Evolutionary conservation across 1,284 basidiomycete species (phyloP), one percentile per base, ranked within the genome.

Genomic region (Cryptococcus amylolentus): DNA sequence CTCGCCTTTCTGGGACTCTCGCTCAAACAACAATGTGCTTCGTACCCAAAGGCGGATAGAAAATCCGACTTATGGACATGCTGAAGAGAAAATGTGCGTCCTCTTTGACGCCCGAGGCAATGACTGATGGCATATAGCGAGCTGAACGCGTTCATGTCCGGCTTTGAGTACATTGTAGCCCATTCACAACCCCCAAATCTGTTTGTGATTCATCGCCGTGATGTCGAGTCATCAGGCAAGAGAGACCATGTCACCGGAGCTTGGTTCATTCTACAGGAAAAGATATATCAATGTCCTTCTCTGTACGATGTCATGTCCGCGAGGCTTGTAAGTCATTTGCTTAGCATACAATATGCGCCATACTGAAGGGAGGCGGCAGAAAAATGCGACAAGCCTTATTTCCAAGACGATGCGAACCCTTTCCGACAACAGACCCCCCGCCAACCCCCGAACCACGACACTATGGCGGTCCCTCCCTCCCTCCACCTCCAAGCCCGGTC

Each of bases 141-240:
- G 40, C 60, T 76, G 6, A 57, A 59, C 9, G 62, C 61, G 4
- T 71, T 73, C 57, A 64, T 53, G 13, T 54, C 60, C 4, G 73
- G 73, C 0, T 76, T 75, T 60, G 74, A 76, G 62, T 76, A 73
- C 57, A 58, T 75, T 39, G 57, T 75, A 13, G 62, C 70, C 3
- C 74, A 76, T 58, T 54, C 69, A 5, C 67, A 63, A 31, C 65
- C 73, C 4, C 72, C 74, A 7, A 57, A 68, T 12, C 58, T 76
- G 14, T 76, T 73, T 51, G 63, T 73, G 9, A 66, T 76, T 28
- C 73, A 76, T 54, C 58, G 61, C 8, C 61, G 74, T 1, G 62
- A 66, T 4, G 70, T 75, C 1, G 61, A 64, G 9, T 31, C 52
- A 1, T 58, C 68, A 27, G 68, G 69, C 2, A 56, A 51, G 23